Conservation (phyloP, 208 protist genomes). For the Trypanosoma avium region DNA sequence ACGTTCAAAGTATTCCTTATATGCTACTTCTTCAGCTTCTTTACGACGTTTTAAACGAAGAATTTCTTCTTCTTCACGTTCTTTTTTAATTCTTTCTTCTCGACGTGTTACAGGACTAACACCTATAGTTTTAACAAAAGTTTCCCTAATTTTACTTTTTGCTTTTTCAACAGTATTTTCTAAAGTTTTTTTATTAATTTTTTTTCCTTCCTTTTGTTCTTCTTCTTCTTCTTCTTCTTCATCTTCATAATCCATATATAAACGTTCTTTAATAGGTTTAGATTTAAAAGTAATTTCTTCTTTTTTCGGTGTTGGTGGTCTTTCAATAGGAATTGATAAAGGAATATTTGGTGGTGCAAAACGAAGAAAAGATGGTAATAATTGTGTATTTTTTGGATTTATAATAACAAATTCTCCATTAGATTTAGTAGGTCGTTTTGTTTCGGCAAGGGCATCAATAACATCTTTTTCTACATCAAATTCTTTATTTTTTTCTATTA, state of each 20-base stretch:
- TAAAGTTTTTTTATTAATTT: not conserved
- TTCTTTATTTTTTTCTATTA: too few species aligned
- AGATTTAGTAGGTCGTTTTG: not conserved
- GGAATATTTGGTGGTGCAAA: not conserved
- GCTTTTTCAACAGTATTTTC: not conserved
- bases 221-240: not conserved
- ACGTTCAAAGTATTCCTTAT: conserved; percentile 24
- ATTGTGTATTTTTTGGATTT: too few species aligned
- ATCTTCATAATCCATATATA: not conserved
- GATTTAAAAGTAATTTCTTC: not conserved
- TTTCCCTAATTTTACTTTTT: conserved; percentile 3
- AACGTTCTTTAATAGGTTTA: not conserved
- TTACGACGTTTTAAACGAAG: conserved; percentile 4
- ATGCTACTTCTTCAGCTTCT: conserved; percentile 12
- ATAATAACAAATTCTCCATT: not conserved
- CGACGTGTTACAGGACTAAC: conserved; percentile 15
- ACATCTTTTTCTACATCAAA: too few species aligned
- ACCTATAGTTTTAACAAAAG: conserved; percentile 18
- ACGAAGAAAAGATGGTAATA: conserved; percentile 16
- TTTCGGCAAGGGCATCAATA: too few species aligned
- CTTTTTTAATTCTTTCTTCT: conserved; percentile 14
- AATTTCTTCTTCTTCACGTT: conserved; percentile 18
- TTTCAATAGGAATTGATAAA: not conserved
- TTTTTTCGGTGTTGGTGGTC: not conserved
- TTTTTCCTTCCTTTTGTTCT: not conserved